Evolutionary conservation across 2,329 filamentous ascomycete genomes (phyloP).

Genomic region (Colletotrichum caudatum): DNA sequence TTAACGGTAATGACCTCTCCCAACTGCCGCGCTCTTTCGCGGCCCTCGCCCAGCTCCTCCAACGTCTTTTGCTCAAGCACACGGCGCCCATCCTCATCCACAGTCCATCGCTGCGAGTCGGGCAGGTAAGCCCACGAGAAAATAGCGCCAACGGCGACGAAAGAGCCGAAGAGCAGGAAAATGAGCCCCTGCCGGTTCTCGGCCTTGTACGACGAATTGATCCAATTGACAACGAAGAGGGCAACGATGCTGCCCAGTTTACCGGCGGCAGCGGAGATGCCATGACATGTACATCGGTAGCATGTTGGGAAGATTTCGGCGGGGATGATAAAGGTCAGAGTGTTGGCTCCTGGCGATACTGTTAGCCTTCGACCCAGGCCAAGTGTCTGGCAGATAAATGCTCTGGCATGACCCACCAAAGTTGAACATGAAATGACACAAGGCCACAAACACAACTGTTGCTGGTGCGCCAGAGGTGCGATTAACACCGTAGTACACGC

Average conservation of each 20-base stretch:
- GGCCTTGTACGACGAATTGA: conserved; percentile 59
- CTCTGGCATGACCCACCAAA: conserved; percentile 55
- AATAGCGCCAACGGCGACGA: conserved; percentile 62
- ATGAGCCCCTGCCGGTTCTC: conserved; percentile 61
- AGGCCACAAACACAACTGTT: conserved; percentile 63
- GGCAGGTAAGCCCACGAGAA: conserved; percentile 66
- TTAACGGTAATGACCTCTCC: conserved; percentile 59
- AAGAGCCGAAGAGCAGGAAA: conserved; percentile 63
- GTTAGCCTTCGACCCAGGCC: conserved; percentile 31
- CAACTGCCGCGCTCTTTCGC: conserved; percentile 57
- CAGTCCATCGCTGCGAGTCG: conserved; percentile 57
- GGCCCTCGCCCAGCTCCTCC: conserved; percentile 64
- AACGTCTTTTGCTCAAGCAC: conserved; percentile 60
- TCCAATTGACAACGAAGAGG: conserved; percentile 62
- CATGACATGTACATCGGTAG: conserved; percentile 72
- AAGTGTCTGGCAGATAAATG: background rate
- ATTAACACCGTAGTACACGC: conserved; percentile 62
- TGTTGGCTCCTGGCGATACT: conserved; percentile 63
- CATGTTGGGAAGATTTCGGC: conserved; percentile 74
- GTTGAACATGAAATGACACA: conserved; percentile 68
- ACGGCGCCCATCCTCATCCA: conserved; percentile 50
- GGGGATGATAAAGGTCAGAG: conserved; percentile 72
- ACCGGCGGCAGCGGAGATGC: conserved; percentile 70
- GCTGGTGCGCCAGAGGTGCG: conserved; percentile 56
- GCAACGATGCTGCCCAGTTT: conserved; percentile 69